These are phyloP conservation scores for Populus simonii DNA, from an alignment of 345 rosid genomes.

Conservation along the genomic window DNA sequence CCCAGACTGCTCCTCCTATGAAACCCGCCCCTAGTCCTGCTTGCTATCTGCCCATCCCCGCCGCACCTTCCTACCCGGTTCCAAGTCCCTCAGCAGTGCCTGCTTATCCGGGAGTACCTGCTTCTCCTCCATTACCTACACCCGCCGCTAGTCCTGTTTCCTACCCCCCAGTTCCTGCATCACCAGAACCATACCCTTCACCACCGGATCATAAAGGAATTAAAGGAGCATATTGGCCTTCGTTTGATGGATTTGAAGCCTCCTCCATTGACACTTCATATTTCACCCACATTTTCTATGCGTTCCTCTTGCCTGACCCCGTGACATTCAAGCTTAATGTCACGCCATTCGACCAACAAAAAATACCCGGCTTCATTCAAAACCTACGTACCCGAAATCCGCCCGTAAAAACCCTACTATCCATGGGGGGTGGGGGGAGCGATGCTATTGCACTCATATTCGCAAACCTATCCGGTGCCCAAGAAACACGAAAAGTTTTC, in stretches of 20 bases:
- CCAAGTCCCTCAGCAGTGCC: background rate
- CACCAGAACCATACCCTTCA: background rate
- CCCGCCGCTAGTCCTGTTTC: background rate
- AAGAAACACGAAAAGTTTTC: conserved; percentile 25
- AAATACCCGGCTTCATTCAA: conserved; percentile 24
- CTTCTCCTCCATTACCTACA: background rate
- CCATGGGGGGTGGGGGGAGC: conserved; percentile 37
- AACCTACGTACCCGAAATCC: conserved; percentile 20
- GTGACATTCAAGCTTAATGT: conserved; percentile 25
- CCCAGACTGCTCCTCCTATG: too few relatives aligned
- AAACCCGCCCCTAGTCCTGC: too few relatives aligned
- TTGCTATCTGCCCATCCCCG: background rate
- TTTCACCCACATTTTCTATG: conserved; percentile 48
- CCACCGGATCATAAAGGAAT: conserved; percentile 7
- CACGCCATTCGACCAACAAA: conserved; percentile 27
- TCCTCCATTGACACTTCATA: conserved; percentile 34
- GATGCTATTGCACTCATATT: conserved; percentile 8
- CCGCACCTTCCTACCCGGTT: background rate
- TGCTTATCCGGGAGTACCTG: background rate
- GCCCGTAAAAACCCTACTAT: conserved; percentile 29
- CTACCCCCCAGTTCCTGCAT: background rate
- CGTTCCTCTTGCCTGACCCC: conserved; percentile 34
- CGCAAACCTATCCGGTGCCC: conserved; percentile 22
- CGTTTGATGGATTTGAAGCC: conserved; percentile 27
- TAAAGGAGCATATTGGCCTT: conserved; percentile 49